These are phyloP conservation scores for Flaveria ramosissima DNA, from an alignment of 129 eudicot genomes.

Conservation along the genomic window DNA sequence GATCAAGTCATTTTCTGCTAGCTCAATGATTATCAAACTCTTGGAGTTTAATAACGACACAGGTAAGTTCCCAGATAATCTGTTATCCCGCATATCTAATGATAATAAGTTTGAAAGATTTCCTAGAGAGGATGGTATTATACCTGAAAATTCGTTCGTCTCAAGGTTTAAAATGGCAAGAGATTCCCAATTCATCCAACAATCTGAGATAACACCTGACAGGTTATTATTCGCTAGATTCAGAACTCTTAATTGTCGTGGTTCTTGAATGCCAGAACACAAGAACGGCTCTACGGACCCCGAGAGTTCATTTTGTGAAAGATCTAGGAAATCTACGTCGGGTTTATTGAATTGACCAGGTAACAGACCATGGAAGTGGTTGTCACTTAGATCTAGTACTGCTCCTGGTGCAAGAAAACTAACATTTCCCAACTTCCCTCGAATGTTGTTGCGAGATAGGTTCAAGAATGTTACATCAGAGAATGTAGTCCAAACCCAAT, in stretches of 20 bases:
- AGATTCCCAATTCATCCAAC: constrained; percentile 26
- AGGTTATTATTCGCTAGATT: constrained; percentile 31
- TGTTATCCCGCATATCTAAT: constrained; percentile 16
- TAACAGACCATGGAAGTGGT: background rate
- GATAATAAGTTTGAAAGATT: background rate
- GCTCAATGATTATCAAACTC: background rate
- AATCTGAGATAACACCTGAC: constrained; percentile 33
- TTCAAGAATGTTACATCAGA: background rate
- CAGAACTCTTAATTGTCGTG: constrained; percentile 2
- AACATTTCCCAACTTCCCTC: constrained; percentile 9
- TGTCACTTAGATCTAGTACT: constrained; percentile 11
- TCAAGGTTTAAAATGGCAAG: constrained; percentile 21
- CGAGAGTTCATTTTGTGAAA: constrained; percentile 19
- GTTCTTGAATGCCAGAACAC: constrained; percentile 15
- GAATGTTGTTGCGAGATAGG: constrained; percentile 32
- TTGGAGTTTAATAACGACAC: constrained; percentile 9
- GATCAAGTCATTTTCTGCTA: background rate
- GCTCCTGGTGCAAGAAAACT: background rate
- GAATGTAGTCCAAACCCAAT: constrained; percentile 28
- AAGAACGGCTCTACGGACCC: constrained; percentile 27
- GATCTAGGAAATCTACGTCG: background rate
- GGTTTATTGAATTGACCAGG: background rate
- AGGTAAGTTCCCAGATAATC: constrained; percentile 20
- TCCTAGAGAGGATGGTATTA: constrained; percentile 24
- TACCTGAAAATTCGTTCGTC: constrained; percentile 17